Evolutionary conservation across 768 basidiomycete genomes (phyloP).

Genomic region (Russula lepida): DNA sequence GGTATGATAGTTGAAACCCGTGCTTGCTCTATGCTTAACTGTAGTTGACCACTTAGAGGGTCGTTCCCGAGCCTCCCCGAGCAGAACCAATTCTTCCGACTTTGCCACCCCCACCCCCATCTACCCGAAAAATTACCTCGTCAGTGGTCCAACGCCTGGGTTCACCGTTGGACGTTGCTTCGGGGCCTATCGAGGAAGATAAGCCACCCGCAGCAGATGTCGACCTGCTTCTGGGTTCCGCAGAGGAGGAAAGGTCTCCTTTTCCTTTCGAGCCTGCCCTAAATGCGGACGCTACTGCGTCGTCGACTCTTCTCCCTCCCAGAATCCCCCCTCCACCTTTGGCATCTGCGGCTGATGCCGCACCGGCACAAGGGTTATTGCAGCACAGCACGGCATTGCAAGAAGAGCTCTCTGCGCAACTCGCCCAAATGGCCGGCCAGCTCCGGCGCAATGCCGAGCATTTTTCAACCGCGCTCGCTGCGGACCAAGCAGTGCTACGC

Average conservation of each 20-base stretch:
- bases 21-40: background rate
- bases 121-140: slow-evolving; percentile 6
- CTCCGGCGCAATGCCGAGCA: slow-evolving; percentile 76
- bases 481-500: slow-evolving; percentile 66
- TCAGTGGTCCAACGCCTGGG: background rate
- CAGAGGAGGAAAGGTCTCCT: background rate
- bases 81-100: slow-evolving; percentile 46
- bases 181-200: background rate
- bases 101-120: slow-evolving; percentile 38
- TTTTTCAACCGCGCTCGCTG: slow-evolving; percentile 63
- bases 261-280: background rate
- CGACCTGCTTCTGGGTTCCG: slow-evolving; percentile 9
- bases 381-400: slow-evolving; percentile 39
- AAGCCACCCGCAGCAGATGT: background rate
- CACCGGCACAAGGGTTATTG: background rate
- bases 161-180: slow-evolving; percentile 11
- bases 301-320: background rate
- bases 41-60: slow-evolving; percentile 29
- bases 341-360: background rate
- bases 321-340: background rate
- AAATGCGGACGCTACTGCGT: background rate
- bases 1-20: slow-evolving; percentile 29
- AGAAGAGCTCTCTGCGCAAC: slow-evolving; percentile 62
- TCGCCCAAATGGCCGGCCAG: slow-evolving; percentile 81
- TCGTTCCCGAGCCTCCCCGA: slow-evolving; percentile 32